These are phyloP conservation scores for Warburgia ugandensis DNA, from an alignment of 164 flowering plant species.

Conservation along the genomic window DNA sequence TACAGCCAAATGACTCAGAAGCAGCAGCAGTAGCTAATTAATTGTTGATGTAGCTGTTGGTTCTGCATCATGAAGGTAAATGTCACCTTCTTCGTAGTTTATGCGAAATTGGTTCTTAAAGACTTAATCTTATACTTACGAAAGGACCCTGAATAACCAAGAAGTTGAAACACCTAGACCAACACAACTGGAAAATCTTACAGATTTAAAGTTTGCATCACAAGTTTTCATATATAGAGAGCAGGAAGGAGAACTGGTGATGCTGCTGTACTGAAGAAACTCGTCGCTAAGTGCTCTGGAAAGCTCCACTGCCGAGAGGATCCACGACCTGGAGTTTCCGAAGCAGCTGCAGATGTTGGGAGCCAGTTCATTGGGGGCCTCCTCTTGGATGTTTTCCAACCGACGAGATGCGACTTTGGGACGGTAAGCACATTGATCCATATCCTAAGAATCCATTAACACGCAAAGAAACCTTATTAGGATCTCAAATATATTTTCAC, in stretches of 20 bases:
- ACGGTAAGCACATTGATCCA: constrained; percentile 15
- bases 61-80: neutral
- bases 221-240: neutral
- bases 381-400: constrained; percentile 71
- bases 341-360: constrained; percentile 28
- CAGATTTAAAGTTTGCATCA: constrained; percentile 7
- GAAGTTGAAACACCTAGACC: too few species aligned
- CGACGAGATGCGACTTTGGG: constrained; percentile 16
- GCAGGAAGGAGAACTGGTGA: constrained; percentile 8
- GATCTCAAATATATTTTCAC: too few species aligned
- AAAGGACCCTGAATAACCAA: neutral
- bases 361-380: constrained; percentile 36
- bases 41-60: constrained; percentile 15
- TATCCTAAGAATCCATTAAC: neutral
- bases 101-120: neutral
- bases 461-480: too few species aligned
- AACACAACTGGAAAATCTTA: constrained; percentile 5
- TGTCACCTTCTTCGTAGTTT: neutral
- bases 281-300: constrained; percentile 59
- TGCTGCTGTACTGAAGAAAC: constrained; percentile 7
- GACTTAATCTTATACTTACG: neutral
- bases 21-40: constrained; percentile 6
- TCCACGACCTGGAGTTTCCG: constrained; percentile 92
- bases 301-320: constrained; percentile 72
- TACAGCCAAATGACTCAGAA: constrained; percentile 11